A percentile compares a stretch with the other conserved stretches of the same genome.
These are phyloP conservation scores for Tetrapyrgos nigripes DNA, from an alignment of 1,284 basidiomycete species.

Conservation along the genomic window DNA sequence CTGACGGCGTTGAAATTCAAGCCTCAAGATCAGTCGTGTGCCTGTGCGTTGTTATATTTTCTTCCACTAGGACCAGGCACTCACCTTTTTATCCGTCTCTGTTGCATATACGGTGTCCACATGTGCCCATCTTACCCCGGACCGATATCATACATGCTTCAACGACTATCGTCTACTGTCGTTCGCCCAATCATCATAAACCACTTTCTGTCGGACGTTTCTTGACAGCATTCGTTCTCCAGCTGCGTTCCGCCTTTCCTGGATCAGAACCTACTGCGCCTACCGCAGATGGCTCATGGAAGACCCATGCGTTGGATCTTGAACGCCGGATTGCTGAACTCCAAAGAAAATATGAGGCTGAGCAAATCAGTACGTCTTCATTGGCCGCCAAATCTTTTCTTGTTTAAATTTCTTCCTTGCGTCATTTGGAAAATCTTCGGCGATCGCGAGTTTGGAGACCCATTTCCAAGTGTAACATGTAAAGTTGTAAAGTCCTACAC, in stretches of 20 bases:
- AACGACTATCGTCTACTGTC: not conserved
- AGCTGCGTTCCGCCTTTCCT: constrained; percentile 47
- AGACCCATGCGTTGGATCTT: constrained; percentile 48
- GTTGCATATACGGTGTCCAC: no score
- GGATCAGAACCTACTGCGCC: constrained; percentile 27
- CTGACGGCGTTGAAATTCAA: constrained; percentile 48
- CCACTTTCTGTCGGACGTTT: not conserved
- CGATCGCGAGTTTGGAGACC: no score
- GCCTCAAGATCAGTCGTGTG: constrained; percentile 45
- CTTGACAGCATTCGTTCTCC: constrained; percentile 49
- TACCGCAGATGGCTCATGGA: constrained; percentile 45
- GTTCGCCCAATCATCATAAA: not conserved
- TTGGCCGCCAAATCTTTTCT: not conserved
- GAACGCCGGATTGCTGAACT: constrained; percentile 47
- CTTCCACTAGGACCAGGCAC: not conserved
- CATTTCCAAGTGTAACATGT: no score
- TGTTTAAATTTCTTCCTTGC: not conserved
- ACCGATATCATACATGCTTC: not conserved
- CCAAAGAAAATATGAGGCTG: constrained; percentile 45
- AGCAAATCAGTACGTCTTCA: constrained; percentile 46
- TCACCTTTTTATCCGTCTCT: no score
- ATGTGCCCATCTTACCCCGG: constrained; percentile 1
- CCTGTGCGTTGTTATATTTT: constrained; percentile 42
- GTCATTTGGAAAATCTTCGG: constrained; percentile 6
- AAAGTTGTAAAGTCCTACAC: no score